These are phyloP conservation scores for Lachancea dasiensis DNA, from an alignment of 805 yeast genomes.

Conservation along the genomic window DNA sequence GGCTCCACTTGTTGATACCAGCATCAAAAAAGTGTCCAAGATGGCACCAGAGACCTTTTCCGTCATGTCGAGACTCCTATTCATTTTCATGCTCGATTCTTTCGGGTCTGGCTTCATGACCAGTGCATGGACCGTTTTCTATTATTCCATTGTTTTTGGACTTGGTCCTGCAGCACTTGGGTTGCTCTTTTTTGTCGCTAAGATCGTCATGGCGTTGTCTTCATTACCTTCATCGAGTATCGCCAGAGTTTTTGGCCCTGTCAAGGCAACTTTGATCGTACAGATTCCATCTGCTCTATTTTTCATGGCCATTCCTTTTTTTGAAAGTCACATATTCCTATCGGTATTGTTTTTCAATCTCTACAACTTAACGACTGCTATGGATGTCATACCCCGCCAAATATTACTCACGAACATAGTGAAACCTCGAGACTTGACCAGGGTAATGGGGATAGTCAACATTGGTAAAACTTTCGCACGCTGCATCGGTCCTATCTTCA, in stretches of 20 bases:
- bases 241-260: slow-evolving; percentile 68
- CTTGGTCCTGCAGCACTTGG: slow-evolving; percentile 59
- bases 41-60: slow-evolving; percentile 39
- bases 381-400: slow-evolving; percentile 93
- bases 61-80: slow-evolving; percentile 43
- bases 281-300: slow-evolving; percentile 76
- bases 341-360: slow-evolving; percentile 49
- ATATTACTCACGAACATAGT: slow-evolving; percentile 66
- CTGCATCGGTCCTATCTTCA: slow-evolving; percentile 72
- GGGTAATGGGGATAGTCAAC: slow-evolving; percentile 79
- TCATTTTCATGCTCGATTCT: slow-evolving; percentile 77
- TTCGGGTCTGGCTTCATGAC: slow-evolving; percentile 88
- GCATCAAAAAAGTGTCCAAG: slow-evolving; percentile 4
- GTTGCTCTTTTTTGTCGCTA: slow-evolving; percentile 56
- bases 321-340: slow-evolving; percentile 30
- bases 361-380: slow-evolving; percentile 60
- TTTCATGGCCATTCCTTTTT: slow-evolving; percentile 47
- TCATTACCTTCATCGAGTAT: slow-evolving; percentile 72
- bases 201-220: slow-evolving; percentile 57
- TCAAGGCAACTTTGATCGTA: slow-evolving; percentile 63
- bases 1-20: slow-evolving; percentile 22
- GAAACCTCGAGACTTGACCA: slow-evolving; percentile 56
- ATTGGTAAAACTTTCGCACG: slow-evolving; percentile 82
- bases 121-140: slow-evolving; percentile 81
- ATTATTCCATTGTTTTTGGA: slow-evolving; percentile 53